Evolutionary conservation across 495 filamentous ascomycete species (phyloP), one percentile per base, ranked within the genome.

Genomic region (Echria macrotheca): DNA sequence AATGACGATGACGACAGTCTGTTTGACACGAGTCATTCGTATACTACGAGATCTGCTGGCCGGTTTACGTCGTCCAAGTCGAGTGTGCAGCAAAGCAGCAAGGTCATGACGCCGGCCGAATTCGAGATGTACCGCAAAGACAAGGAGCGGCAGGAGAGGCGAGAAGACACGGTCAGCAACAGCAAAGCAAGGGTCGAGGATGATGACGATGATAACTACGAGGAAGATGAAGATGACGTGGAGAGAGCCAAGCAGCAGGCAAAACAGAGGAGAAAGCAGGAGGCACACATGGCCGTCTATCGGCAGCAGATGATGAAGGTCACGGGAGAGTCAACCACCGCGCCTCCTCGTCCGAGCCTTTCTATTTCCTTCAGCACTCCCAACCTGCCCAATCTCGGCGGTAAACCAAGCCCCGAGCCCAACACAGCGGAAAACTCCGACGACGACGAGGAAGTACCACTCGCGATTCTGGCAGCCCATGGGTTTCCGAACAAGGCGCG

Each of bases 301-400:
- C 80, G 93, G 38, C 91, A 96, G 61, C 85, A 91, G 63, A 95
- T 96, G 89, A 94, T 89, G 87, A 96, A 95, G 60, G 84, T 94
- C 15, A 95, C 89, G 6, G 91, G 91, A 40, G 87, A 88, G 56
- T 68, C 75, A 5, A 64, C 73, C 44, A 76, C 74, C 40, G 58
- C 74, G 1, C 51, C 62, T 8, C 60, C 67, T 31, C 63, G 75
- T 66, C 53, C 74, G 31, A 59, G 68, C 46, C 51, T 75, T 14
- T 62, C 68, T 24, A 68, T 72, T 32, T 78, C 79, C 4, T 67
- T 77, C 49, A 81, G 79, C 58, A 79, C 74, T 11, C 79, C 79
- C 4, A 78, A 76, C 41, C 58, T 82, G 22, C 58, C 66, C 14
- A 60, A 52, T 14, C 32, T 56, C 1, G 39, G 25, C 6, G 10